Percentiles rank a stretch among this genome's conserved stretches.
These are phyloP conservation scores for Penicillium coffeae DNA, from an alignment of 495 filamentous ascomycete genomes.

Conservation along the genomic window DNA sequence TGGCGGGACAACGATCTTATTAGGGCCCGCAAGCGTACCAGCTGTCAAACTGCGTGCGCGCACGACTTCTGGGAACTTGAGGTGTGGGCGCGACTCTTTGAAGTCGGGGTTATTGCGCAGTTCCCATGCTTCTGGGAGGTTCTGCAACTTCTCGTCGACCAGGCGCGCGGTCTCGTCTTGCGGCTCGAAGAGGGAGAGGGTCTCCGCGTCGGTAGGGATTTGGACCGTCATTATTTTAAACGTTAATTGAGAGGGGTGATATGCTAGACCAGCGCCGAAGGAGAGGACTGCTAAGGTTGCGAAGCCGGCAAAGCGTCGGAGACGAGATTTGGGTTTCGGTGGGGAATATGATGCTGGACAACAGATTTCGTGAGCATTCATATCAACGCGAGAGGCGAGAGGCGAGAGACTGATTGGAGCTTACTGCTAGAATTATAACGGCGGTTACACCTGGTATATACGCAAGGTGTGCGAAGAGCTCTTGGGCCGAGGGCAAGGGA, in stretches of 20 bases:
- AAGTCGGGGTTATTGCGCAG: conserved; percentile 67
- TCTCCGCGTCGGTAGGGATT: conserved; percentile 66
- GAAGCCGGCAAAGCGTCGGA: conserved; percentile 24
- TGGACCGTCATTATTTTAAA: conserved; percentile 42
- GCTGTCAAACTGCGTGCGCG: conserved; percentile 75
- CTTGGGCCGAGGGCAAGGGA: neutral
- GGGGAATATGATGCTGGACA: neutral
- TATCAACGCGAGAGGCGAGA: no score
- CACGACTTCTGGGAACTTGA: conserved; percentile 69
- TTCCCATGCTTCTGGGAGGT: conserved; percentile 63
- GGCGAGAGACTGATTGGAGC: no score
- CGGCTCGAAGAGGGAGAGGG: conserved; percentile 62
- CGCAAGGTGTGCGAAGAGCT: neutral
- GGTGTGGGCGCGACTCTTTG: conserved; percentile 76
- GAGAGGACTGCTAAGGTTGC: conserved; percentile 36
- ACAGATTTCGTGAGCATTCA: no score
- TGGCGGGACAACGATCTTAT: conserved; percentile 79
- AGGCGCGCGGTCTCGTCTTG: conserved; percentile 54
- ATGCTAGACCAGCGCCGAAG: conserved; percentile 29
- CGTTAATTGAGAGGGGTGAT: conserved; percentile 22
- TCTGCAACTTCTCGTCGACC: conserved; percentile 68
- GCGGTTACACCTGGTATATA: neutral
- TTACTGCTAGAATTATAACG: neutral
- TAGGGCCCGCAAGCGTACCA: conserved; percentile 71
- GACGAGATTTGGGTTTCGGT: neutral